These are phyloP conservation scores for Heliamphora pulchella DNA, from an alignment of 179 eudicot genomes.

Conservation along the genomic window DNA sequence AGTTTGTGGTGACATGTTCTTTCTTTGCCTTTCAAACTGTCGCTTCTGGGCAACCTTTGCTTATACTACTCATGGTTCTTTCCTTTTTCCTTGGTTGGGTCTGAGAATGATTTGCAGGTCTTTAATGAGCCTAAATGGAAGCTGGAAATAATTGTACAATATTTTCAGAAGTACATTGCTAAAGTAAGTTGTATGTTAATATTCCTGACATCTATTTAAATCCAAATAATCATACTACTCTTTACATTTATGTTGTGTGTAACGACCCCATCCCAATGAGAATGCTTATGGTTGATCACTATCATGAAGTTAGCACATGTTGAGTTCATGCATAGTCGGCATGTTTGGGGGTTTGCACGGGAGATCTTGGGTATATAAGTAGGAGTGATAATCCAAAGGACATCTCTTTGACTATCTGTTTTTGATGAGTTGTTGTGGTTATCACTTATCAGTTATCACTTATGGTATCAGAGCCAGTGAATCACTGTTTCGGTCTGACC, in stretches of 20 bases:
- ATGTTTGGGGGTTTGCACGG: no score
- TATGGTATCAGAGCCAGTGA: no score
- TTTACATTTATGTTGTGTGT: background rate
- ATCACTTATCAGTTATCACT: no score
- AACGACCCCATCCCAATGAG: no score
- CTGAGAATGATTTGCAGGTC: slow-evolving; percentile 40
- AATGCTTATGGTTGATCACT: no score
- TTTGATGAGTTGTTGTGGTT: no score
- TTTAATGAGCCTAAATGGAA: slow-evolving; percentile 66
- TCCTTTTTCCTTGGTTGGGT: slow-evolving; percentile 8
- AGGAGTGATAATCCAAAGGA: no score
- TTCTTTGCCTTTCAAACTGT: background rate
- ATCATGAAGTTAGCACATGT: no score
- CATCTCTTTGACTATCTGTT: no score
- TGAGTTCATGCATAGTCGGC: no score
- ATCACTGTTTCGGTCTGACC: no score
- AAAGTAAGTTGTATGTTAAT: slow-evolving; percentile 39
- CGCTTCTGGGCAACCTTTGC: background rate
- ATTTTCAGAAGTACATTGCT: slow-evolving; percentile 64
- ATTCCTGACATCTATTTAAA: background rate
- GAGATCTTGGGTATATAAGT: no score
- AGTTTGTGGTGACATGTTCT: background rate
- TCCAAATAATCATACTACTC: background rate
- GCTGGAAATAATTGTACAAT: slow-evolving; percentile 65
- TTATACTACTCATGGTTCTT: background rate